Percentiles rank a stretch among this genome's conserved stretches.
These are phyloP conservation scores for Paspalum notatum DNA, from an alignment of 176 grass and related monocot genomes.

Conservation along the genomic window DNA sequence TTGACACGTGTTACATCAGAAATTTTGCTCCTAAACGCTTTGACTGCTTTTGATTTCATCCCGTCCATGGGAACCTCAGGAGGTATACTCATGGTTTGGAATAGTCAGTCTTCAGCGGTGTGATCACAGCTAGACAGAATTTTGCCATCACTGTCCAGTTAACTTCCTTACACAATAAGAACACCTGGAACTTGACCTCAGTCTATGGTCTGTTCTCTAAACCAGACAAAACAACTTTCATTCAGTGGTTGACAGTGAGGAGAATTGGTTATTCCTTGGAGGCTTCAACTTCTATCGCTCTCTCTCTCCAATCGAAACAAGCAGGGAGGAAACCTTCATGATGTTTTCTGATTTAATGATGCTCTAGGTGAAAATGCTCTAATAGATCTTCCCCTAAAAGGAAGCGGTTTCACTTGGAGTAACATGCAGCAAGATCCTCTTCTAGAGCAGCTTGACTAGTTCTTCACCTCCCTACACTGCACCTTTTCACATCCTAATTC, in stretches of 20 bases:
- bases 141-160: not conserved
- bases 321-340: not conserved
- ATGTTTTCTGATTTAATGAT: not conserved
- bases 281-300: not conserved
- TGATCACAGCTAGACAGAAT: accelerated
- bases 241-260: not conserved
- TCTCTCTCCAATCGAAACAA: not conserved
- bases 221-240: not conserved
- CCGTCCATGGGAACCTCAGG: not conserved
- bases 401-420: not conserved
- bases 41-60: not conserved
- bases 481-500: accelerated
- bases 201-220: not conserved
- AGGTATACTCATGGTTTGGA: not conserved
- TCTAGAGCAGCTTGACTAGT: too few species aligned
- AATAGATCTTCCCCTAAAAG: not conserved
- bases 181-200: accelerated
- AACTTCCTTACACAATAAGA: not conserved
- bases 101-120: not conserved
- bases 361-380: not conserved
- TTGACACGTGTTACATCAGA: not conserved
- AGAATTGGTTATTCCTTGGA: accelerated
- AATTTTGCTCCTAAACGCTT: not conserved
- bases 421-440: too few species aligned
- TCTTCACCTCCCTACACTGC: not conserved